These are phyloP conservation scores for Pichia sp. DNA, from an alignment of 1,139 yeast species.

Conservation along the genomic window DNA sequence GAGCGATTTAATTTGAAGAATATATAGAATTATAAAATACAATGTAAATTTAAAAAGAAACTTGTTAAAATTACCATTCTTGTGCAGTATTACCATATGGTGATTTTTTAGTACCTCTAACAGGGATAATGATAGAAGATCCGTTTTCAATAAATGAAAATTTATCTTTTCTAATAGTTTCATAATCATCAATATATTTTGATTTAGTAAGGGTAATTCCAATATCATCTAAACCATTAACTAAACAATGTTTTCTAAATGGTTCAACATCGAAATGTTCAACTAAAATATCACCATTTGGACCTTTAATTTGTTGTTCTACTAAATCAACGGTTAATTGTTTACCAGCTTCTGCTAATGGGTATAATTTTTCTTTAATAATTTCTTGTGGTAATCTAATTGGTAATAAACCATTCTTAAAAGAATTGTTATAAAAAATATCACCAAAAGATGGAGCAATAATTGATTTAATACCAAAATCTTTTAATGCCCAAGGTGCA, in stretches of 20 bases:
- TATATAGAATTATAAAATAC: no score
- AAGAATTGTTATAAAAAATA: constrained; percentile 93
- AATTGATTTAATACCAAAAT: constrained; percentile 90
- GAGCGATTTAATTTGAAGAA: no score
- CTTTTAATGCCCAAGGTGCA: constrained; percentile 98
- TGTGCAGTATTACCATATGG: constrained; percentile 65
- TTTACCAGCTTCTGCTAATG: constrained; percentile 70
- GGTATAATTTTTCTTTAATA: constrained; percentile 64
- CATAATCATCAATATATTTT: constrained; percentile 64
- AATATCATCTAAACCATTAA: constrained; percentile 94
- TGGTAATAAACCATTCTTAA: constrained; percentile 90
- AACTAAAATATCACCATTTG: constrained; percentile 65
- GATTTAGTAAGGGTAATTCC: constrained; percentile 93
- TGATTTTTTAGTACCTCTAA: constrained; percentile 64
- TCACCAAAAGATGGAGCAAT: constrained; percentile 98
- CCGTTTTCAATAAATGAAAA: constrained; percentile 93
- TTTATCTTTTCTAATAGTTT: constrained; percentile 63
- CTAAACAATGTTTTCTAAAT: constrained; percentile 89
- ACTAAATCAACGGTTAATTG: constrained; percentile 77
- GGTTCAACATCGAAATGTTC: constrained; percentile 81
- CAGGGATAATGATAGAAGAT: constrained; percentile 54
- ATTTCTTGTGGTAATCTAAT: constrained; percentile 76
- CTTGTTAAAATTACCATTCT: constrained; percentile 55
- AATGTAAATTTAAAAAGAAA: no score
- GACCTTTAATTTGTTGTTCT: constrained; percentile 70